Evolutionary conservation across 345 rosid genomes (phyloP).

Genomic region (Cardamine chenopodiifolia): DNA sequence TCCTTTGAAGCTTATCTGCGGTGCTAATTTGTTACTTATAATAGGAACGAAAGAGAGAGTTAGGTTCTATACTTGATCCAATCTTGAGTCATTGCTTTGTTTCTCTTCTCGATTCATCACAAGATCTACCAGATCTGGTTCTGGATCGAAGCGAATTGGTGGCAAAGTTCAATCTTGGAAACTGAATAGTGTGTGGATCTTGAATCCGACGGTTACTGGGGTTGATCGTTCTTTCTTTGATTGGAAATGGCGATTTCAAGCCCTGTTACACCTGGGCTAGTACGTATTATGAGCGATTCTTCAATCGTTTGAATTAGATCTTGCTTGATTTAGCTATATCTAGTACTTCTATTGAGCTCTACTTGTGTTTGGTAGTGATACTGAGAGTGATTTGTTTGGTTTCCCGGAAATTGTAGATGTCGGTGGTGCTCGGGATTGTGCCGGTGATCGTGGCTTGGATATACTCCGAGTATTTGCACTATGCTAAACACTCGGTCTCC

Average conservation of each 20-base stretch:
- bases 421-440: conserved; percentile 71
- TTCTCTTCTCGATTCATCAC: conserved; percentile 13
- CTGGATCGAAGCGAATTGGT: conserved; percentile 16
- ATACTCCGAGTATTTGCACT: conserved; percentile 78
- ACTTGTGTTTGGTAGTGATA: conserved; percentile 10
- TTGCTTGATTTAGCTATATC: conserved; percentile 22
- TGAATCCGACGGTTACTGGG: conserved; percentile 25
- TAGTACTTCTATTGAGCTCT: background rate
- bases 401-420: conserved; percentile 54
- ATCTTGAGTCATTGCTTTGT: background rate
- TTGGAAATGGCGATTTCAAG: conserved; percentile 52
- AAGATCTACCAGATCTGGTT: conserved; percentile 43
- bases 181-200: conserved; percentile 26
- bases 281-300: conserved; percentile 35
- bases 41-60: background rate
- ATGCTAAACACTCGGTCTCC: conserved; percentile 49
- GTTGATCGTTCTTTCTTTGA: conserved; percentile 17
- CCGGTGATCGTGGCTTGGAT: conserved; percentile 76
- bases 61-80: background rate
- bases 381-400: conserved; percentile 19
- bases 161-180: too few relatives aligned
- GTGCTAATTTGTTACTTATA: background rate
- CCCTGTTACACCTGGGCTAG: conserved; percentile 81
- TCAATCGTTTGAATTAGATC: conserved; percentile 19
- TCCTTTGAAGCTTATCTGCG: background rate